These are phyloP conservation scores for Fusarium begoniae DNA, from an alignment of 2,329 filamentous ascomycete genomes.

Conservation along the genomic window DNA sequence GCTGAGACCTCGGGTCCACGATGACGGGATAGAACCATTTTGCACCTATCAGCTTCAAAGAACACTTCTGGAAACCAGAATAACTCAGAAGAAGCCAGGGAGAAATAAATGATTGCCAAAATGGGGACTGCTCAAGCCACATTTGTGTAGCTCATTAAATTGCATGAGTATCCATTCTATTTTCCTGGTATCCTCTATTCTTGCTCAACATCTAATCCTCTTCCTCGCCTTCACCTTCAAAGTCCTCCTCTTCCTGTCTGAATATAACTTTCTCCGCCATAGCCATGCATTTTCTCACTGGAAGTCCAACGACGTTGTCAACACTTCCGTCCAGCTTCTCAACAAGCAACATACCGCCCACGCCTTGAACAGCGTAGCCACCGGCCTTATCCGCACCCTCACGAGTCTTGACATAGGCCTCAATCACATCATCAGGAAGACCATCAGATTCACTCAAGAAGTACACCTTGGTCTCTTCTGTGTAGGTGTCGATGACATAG, in stretches of 20 bases:
- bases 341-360: slow-evolving; percentile 85
- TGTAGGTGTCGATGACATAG: slow-evolving; percentile 81
- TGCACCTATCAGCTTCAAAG: not conserved
- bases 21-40: not conserved
- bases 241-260: slow-evolving; percentile 73
- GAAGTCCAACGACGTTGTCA: slow-evolving; percentile 94
- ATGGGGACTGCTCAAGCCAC: not conserved
- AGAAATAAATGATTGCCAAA: not conserved
- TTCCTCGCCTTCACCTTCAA: slow-evolving; percentile 57
- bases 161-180: not conserved
- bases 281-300: slow-evolving; percentile 78
- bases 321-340: slow-evolving; percentile 89
- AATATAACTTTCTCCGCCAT: slow-evolving; percentile 90
- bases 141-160: not conserved
- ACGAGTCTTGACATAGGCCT: slow-evolving; percentile 80
- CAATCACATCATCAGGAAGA: slow-evolving; percentile 80
- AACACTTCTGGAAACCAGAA: not conserved
- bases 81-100: not conserved
- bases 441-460: slow-evolving; percentile 74
- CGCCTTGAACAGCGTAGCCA: slow-evolving; percentile 92
- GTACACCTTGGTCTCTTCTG: slow-evolving; percentile 91
- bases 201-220: slow-evolving; percentile 23
- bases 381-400: slow-evolving; percentile 97
- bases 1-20: not conserved
- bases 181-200: not conserved